These are phyloP conservation scores for Exophiala calicioides DNA, from an alignment of 2,329 filamentous ascomycete genomes.

Conservation along the genomic window DNA sequence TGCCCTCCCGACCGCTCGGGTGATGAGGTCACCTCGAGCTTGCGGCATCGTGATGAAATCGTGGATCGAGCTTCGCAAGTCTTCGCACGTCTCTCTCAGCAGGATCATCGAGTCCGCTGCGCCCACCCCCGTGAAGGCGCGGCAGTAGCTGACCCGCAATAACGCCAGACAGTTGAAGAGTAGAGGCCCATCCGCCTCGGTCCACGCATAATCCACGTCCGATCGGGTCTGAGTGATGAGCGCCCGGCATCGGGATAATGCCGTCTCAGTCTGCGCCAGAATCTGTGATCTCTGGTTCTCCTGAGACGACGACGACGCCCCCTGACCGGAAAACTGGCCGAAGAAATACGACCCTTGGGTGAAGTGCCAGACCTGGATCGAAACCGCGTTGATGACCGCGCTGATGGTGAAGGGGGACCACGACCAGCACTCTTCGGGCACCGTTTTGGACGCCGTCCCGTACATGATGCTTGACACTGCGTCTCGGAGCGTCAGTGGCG, in stretches of 20 bases:
- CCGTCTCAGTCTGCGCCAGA: constrained; percentile 32
- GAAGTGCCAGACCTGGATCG: constrained; percentile 39
- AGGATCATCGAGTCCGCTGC: constrained; percentile 36
- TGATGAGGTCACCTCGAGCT: constrained; percentile 31
- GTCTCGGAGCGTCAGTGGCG: constrained; percentile 27
- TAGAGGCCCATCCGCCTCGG: constrained; percentile 33
- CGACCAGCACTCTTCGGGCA: constrained; percentile 18
- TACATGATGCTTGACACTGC: constrained; percentile 34
- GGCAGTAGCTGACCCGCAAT: constrained; percentile 37
- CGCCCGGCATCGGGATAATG: constrained; percentile 35
- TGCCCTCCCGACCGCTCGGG: constrained; percentile 35
- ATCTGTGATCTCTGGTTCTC: constrained; percentile 29
- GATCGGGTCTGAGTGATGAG: constrained; percentile 65
- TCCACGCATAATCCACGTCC: constrained; percentile 73
- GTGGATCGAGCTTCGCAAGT: constrained; percentile 29
- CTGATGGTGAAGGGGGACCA: constrained; percentile 35
- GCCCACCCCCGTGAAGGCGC: constrained; percentile 35
- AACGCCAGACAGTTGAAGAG: constrained; percentile 39
- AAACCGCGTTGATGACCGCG: constrained; percentile 40
- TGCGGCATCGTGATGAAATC: constrained; percentile 33
- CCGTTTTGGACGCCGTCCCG: constrained; percentile 26
- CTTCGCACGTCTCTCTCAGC: constrained; percentile 33
- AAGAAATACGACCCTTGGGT: constrained; percentile 37
- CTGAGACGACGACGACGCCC: constrained; percentile 23
- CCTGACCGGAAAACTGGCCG: constrained; percentile 26